These are phyloP conservation scores for Mortierella hygrophila DNA, from an alignment of 192 early-diverging fungal genomes.

Conservation along the genomic window DNA sequence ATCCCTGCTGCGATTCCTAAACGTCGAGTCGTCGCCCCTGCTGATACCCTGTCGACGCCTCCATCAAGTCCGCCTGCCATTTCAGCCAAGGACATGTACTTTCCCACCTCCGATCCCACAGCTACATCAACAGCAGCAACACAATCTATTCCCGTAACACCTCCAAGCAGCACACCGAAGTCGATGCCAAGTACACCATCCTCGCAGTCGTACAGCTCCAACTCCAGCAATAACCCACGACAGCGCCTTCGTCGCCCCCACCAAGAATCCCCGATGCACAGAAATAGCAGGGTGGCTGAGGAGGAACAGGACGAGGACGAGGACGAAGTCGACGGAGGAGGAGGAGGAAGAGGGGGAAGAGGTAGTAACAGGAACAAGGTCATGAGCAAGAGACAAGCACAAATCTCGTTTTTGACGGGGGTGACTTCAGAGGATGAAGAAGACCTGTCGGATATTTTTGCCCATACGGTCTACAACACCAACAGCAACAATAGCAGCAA, in stretches of 20 bases:
- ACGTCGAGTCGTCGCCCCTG: conserved; percentile 11
- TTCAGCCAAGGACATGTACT: conserved; percentile 2
- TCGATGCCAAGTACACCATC: not conserved
- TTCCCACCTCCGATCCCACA: not conserved
- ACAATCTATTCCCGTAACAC: not conserved
- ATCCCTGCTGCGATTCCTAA: not conserved
- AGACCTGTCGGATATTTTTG: conserved; percentile 7
- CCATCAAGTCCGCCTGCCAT: conserved; percentile 15
- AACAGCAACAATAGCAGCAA: not conserved
- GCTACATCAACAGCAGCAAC: not conserved
- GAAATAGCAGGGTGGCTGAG: not conserved
- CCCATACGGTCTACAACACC: not conserved
- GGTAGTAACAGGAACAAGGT: not conserved
- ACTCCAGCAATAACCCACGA: not conserved
- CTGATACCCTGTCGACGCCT: conserved; percentile 17
- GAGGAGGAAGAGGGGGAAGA: not conserved
- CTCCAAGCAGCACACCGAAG: not conserved
- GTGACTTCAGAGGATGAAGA: conserved; percentile 14
- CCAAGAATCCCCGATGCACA: conserved; percentile 12
- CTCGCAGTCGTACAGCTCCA: not conserved
- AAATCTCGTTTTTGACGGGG: conserved; percentile 35
- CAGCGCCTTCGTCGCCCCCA: conserved; percentile 1
- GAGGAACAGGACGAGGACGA: not conserved
- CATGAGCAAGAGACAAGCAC: conserved; percentile 4
- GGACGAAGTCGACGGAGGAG: not conserved